These are phyloP conservation scores for Venturia pyrina DNA, from an alignment of 2,329 filamentous ascomycete genomes.

Conservation along the genomic window DNA sequence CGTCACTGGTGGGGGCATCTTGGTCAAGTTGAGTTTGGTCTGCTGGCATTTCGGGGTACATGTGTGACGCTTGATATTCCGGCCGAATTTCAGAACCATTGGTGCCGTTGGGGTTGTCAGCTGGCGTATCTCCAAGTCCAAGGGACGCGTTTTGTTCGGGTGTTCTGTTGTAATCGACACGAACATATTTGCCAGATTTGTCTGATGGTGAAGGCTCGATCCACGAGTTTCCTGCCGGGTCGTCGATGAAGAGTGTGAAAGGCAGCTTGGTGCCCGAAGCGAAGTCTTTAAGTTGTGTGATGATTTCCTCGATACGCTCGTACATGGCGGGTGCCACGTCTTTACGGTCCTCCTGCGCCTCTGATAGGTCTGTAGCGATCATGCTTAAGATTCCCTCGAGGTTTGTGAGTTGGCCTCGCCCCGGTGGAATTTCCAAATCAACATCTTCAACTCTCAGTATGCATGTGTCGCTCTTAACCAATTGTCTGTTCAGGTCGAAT, in stretches of 20 bases:
- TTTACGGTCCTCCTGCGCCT: slow-evolving; percentile 75
- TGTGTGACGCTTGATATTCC: slow-evolving; percentile 40
- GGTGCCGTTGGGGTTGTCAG: slow-evolving; percentile 22
- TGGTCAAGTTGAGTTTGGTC: slow-evolving; percentile 22
- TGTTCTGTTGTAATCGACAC: slow-evolving; percentile 73
- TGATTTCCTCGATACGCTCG: slow-evolving; percentile 66
- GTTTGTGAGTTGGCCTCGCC: slow-evolving; percentile 85
- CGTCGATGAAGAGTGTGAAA: slow-evolving; percentile 80
- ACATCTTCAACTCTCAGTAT: slow-evolving; percentile 81
- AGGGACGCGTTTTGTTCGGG: slow-evolving; percentile 78
- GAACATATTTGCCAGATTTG: slow-evolving; percentile 80
- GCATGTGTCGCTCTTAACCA: slow-evolving; percentile 86
- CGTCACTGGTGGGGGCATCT: slow-evolving; percentile 27
- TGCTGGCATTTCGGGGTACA: slow-evolving; percentile 33
- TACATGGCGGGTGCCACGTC: slow-evolving; percentile 67
- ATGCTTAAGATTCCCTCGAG: slow-evolving; percentile 77
- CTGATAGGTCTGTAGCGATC: slow-evolving; percentile 69
- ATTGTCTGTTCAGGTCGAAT: slow-evolving; percentile 71
- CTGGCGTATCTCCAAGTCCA: slow-evolving; percentile 48
- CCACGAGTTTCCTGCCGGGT: slow-evolving; percentile 92
- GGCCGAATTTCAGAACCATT: slow-evolving; percentile 43
- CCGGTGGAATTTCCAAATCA: slow-evolving; percentile 85
- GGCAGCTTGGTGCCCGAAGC: slow-evolving; percentile 67
- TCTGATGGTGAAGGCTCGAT: slow-evolving; percentile 72
- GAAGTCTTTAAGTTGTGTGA: slow-evolving; percentile 67